Conservation (phyloP, 768 basidiomycete genomes). For the Tricholomella constricta region DNA sequence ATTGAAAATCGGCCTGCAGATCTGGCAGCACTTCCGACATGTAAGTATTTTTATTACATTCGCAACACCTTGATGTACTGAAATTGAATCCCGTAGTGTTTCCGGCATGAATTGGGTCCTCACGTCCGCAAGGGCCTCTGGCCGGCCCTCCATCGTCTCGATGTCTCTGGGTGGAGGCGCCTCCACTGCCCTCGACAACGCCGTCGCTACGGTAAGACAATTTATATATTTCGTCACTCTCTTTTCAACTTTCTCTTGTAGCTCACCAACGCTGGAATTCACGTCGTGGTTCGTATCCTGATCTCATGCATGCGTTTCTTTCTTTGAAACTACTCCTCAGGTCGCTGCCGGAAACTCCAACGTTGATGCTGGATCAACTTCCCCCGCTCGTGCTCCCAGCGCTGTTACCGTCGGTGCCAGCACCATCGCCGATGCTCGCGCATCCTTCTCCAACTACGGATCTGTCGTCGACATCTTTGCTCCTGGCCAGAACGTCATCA, state of each 20-base stretch:
- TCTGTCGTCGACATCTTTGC: constrained; percentile 34
- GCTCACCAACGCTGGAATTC: constrained; percentile 1
- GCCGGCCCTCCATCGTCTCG: constrained; percentile 2
- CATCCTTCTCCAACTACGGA: constrained; percentile 36
- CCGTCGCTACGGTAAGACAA: constrained; percentile 1
- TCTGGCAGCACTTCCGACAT: too few species aligned
- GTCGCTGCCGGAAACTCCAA: constrained; percentile 3
- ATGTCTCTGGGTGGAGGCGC: constrained; percentile 1
- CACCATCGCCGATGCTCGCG: constrained; percentile 27
- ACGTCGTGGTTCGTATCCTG: too few species aligned
- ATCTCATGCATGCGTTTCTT: too few species aligned
- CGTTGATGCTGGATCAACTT: not conserved
- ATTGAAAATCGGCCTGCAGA: too few species aligned
- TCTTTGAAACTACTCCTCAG: not conserved
- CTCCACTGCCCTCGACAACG: constrained; percentile 2
- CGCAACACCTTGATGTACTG: too few species aligned
- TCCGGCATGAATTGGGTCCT: constrained; percentile 1
- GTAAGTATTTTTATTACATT: too few species aligned
- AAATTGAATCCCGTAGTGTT: not conserved
- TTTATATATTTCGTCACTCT: too few species aligned
- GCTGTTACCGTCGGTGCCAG: not conserved
- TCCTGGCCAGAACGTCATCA: constrained; percentile 28
- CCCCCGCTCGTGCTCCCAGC: not conserved
- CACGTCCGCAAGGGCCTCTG: not conserved
- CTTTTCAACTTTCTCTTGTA: too few species aligned